These are phyloP conservation scores for Escovopsis sp. DNA, from an alignment of 2,329 filamentous ascomycete genomes.

Conservation along the genomic window DNA sequence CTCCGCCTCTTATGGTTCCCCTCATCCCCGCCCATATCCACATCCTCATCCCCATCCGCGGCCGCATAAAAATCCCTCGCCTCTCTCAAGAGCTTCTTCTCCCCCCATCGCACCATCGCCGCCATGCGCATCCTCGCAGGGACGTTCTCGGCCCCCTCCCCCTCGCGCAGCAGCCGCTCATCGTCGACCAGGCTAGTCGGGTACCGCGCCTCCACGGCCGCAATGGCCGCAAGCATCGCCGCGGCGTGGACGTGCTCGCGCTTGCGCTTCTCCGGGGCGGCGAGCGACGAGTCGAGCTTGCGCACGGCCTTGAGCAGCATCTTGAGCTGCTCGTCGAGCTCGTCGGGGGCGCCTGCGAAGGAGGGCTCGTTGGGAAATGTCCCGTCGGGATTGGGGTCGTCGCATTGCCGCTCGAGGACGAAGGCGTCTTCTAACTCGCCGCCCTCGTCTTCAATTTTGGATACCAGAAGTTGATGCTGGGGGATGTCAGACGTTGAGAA, in stretches of 20 bases:
- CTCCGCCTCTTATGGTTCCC: constrained; percentile 16
- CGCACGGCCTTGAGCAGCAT: constrained; percentile 32
- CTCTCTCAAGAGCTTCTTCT: constrained; percentile 50
- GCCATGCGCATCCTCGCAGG: constrained; percentile 40
- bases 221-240: constrained; percentile 23
- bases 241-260: constrained; percentile 30
- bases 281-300: constrained; percentile 24
- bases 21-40: constrained; percentile 9
- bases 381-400: constrained; percentile 35
- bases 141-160: constrained; percentile 8
- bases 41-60: background rate
- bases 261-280: constrained; percentile 31
- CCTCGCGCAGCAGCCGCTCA: constrained; percentile 17
- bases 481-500: constrained; percentile 9
- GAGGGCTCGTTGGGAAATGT: constrained; percentile 22
- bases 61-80: constrained; percentile 22
- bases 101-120: constrained; percentile 50
- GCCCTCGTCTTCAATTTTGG: constrained; percentile 11
- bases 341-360: constrained; percentile 29
- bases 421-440: constrained; percentile 62
- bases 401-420: constrained; percentile 43
- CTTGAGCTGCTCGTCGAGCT: constrained; percentile 37
- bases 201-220: constrained; percentile 25
- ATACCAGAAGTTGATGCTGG: constrained; percentile 34
- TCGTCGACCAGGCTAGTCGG: constrained; percentile 27